Evolutionary conservation across 371 early-diverging fungal genomes (phyloP).

Genomic region (Lichtheimia hyalospora): DNA sequence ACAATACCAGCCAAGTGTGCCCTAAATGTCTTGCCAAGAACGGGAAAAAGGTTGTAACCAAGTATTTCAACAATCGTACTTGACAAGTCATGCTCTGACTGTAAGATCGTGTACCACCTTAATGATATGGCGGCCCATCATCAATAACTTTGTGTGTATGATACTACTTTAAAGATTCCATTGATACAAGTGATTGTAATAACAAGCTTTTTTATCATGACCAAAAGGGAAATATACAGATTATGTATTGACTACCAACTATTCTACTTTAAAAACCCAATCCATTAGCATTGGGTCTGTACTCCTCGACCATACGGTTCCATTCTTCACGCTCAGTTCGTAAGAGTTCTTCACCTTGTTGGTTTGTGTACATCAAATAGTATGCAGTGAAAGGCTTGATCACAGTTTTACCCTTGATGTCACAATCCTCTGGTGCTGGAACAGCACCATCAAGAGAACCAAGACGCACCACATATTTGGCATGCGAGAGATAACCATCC

Average conservation of each 20-base stretch:
- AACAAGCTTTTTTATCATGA: too few relatives aligned
- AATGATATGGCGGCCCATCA: too few relatives aligned
- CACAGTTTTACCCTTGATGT: conserved; percentile 28
- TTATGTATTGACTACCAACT: background rate
- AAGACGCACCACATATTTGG: conserved; percentile 36
- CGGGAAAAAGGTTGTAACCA: too few relatives aligned
- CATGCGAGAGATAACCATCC: conserved; percentile 41
- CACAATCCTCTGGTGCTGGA: conserved; percentile 31
- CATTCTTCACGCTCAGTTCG: conserved; percentile 20
- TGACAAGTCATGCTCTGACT: too few relatives aligned
- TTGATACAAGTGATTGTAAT: too few relatives aligned
- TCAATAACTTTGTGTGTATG: too few relatives aligned
- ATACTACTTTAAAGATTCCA: too few relatives aligned
- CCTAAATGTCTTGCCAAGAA: too few relatives aligned
- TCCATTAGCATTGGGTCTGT: background rate
- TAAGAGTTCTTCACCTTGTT: conserved; percentile 20
- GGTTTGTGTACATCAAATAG: conserved; percentile 37
- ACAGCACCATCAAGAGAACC: conserved; percentile 28
- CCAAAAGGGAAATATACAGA: background rate
- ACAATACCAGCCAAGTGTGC: too few relatives aligned
- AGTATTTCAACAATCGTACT: too few relatives aligned
- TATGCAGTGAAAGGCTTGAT: conserved; percentile 42
- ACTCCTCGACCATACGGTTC: conserved; percentile 26
- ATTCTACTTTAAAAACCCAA: conserved; percentile 1
- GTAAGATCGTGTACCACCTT: too few relatives aligned